phyloP scores from a whole-genome alignment of 805 yeast genomes.

The Zygotorulaspora chibaensis region DNA sequence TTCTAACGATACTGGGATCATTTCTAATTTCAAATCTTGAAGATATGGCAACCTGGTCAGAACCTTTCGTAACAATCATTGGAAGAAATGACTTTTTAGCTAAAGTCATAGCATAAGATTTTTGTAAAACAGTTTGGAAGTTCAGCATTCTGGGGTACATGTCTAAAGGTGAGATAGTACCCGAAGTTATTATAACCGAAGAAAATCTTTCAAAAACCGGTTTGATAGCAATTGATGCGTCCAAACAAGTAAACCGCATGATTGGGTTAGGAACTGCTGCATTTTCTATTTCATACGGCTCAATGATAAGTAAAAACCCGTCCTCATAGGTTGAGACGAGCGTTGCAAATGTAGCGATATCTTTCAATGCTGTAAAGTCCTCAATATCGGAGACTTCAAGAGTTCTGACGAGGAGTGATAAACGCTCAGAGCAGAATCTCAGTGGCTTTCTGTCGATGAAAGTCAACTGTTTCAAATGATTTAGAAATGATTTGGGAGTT shows the following conservation, averaged over 20 bases:
- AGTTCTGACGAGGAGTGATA: slow-evolving; percentile 83
- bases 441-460: slow-evolving; percentile 90
- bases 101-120: slow-evolving; percentile 93
- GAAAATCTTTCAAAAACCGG: slow-evolving; percentile 93
- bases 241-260: slow-evolving; percentile 86
- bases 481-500: slow-evolving; percentile 88
- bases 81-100: slow-evolving; percentile 91
- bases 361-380: slow-evolving; percentile 88
- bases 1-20: slow-evolving; percentile 96
- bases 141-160: slow-evolving; percentile 98
- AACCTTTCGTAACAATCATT: slow-evolving; percentile 92
- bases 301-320: slow-evolving; percentile 87
- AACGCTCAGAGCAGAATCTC: slow-evolving; percentile 85
- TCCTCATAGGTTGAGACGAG: slow-evolving; percentile 89
- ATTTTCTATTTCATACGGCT: slow-evolving; percentile 92
- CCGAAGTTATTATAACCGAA: slow-evolving; percentile 92
- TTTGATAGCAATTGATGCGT: slow-evolving; percentile 95
- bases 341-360: slow-evolving; percentile 95
- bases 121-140: slow-evolving; percentile 89
- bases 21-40: slow-evolving; percentile 95
- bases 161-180: slow-evolving; percentile 96
- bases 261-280: slow-evolving; percentile 97
- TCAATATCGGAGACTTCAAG: slow-evolving; percentile 84
- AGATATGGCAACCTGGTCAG: slow-evolving; percentile 95
- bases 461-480: slow-evolving; percentile 88